Percentiles rank a stretch among this genome's conserved stretches.
Evolutionary conservation across 805 yeast species (phyloP).

Genomic region (Scheffersomyces lignosus): DNA sequence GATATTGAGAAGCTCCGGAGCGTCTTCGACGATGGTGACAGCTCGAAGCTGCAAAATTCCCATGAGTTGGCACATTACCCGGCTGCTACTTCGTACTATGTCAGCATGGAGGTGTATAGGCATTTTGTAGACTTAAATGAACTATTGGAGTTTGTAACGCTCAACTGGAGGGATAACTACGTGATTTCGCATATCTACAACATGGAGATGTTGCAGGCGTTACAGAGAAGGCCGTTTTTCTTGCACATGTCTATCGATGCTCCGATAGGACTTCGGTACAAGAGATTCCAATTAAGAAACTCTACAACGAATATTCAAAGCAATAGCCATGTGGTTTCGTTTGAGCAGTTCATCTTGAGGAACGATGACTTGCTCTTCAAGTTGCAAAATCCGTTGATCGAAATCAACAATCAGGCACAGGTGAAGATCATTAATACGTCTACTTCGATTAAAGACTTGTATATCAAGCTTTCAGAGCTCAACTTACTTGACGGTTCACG

Average conservation of each 20-base stretch:
- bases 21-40: too few species aligned
- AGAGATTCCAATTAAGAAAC: slow-evolving; percentile 20
- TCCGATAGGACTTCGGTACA: slow-evolving; percentile 52
- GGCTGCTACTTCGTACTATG: neutral
- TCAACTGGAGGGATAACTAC: slow-evolving; percentile 60
- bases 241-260: slow-evolving; percentile 79
- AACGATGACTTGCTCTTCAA: slow-evolving; percentile 43
- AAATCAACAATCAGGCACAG: slow-evolving; percentile 58
- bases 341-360: slow-evolving; percentile 37
- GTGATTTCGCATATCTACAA: slow-evolving; percentile 56
- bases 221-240: slow-evolving; percentile 78
- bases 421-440: slow-evolving; percentile 43
- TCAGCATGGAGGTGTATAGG: slow-evolving; percentile 10
- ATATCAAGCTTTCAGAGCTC: slow-evolving; percentile 40
- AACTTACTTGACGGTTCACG: slow-evolving; percentile 42
- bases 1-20: too few species aligned
- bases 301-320: neutral
- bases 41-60: too few species aligned
- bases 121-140: slow-evolving; percentile 42
- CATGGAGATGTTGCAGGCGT: slow-evolving; percentile 40
- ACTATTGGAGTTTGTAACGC: slow-evolving; percentile 61
- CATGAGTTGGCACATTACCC: neutral
- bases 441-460: slow-evolving; percentile 32
- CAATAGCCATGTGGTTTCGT: slow-evolving; percentile 3
- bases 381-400: slow-evolving; percentile 51